phyloP scores from a whole-genome alignment of 2,329 filamentous ascomycete genomes.

The Nothophoma quercina region DNA sequence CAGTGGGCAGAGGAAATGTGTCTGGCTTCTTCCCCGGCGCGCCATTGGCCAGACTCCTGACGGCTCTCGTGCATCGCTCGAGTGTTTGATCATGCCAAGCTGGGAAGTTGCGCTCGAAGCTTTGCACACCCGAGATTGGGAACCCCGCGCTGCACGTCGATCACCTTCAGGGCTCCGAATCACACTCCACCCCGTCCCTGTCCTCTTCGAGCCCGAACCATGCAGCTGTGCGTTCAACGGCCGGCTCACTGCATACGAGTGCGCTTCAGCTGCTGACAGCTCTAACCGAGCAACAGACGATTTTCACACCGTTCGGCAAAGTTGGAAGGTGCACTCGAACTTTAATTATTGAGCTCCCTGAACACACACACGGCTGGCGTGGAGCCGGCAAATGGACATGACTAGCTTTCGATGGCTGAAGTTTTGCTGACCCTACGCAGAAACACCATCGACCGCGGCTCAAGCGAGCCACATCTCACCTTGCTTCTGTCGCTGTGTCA shows the following conservation, averaged over 20 bases:
- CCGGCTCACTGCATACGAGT: slow-evolving; percentile 8
- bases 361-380: not conserved
- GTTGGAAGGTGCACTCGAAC: not conserved
- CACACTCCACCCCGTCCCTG: slow-evolving; percentile 3
- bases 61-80: not conserved
- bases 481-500: slow-evolving; percentile 12
- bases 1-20: not conserved
- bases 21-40: not conserved
- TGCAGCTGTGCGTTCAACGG: slow-evolving; percentile 18
- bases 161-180: slow-evolving; percentile 13
- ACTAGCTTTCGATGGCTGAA: slow-evolving; percentile 2
- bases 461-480: not conserved
- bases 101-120: slow-evolving; percentile 8
- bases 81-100: slow-evolving; percentile 14
- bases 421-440: not conserved
- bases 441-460: not conserved
- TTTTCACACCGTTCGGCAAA: slow-evolving; percentile 10
- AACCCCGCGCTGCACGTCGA: slow-evolving; percentile 12
- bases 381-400: slow-evolving; percentile 5
- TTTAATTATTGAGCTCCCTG: not conserved
- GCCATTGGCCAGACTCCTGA: slow-evolving; percentile 5
- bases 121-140: slow-evolving; percentile 15
- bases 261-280: slow-evolving; percentile 4
- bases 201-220: slow-evolving; percentile 10
- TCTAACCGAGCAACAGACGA: not conserved